These are phyloP conservation scores for Endogone sp. DNA, from an alignment of 192 early-diverging fungal genomes.

Conservation along the genomic window DNA sequence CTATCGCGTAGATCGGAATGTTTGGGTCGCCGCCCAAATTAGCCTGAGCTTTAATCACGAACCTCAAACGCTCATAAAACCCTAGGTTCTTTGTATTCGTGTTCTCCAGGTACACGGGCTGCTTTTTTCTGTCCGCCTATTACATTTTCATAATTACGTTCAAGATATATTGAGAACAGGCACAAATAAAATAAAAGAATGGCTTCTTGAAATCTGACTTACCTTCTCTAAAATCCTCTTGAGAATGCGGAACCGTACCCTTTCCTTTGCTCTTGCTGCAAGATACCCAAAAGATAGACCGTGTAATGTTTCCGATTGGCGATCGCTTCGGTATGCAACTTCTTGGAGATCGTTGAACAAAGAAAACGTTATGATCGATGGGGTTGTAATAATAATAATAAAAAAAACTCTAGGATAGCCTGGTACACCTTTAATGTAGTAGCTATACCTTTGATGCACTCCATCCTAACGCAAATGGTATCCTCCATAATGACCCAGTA, in stretches of 20 bases:
- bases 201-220: conserved; percentile 5
- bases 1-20: conserved; percentile 21
- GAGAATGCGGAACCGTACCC: conserved; percentile 16
- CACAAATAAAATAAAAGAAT: conserved; percentile 17
- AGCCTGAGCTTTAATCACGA: conserved; percentile 6
- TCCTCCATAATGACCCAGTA: neutral
- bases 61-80: conserved; percentile 16
- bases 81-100: neutral
- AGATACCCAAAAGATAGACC: conserved; percentile 21
- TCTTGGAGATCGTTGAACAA: too few relatives aligned
- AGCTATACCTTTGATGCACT: too few relatives aligned
- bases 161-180: neutral
- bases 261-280: conserved; percentile 25
- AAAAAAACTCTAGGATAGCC: too few relatives aligned
- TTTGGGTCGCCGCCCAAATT: conserved; percentile 6
- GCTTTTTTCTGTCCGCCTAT: neutral
- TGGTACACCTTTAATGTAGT: too few relatives aligned
- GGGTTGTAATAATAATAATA: too few relatives aligned
- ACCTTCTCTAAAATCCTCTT: conserved; percentile 17
- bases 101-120: neutral
- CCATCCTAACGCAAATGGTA: too few relatives aligned
- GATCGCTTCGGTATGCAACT: conserved; percentile 2
- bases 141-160: neutral
- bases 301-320: conserved; percentile 9
- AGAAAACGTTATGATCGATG: too few relatives aligned